Conservation (phyloP, 192 early-diverging fungal genomes). For the Gonapodya sp. region DNA sequence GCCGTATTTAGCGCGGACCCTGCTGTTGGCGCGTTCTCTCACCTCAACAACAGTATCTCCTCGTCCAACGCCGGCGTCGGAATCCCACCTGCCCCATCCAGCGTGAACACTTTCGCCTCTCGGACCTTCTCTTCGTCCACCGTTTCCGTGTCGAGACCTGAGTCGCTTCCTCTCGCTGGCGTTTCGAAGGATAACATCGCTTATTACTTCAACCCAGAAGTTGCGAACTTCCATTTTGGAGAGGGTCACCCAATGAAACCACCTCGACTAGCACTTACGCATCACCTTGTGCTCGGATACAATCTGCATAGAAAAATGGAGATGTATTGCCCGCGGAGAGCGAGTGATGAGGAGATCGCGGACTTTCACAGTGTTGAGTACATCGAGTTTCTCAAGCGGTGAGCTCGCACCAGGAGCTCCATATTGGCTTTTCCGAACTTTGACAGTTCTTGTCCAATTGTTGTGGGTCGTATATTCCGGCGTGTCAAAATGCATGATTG, state of each 20-base stretch:
- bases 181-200: slow-evolving; percentile 25
- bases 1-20: not conserved
- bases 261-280: slow-evolving; percentile 83
- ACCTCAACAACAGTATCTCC: not conserved
- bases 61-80: not conserved
- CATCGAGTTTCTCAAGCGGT: slow-evolving; percentile 68
- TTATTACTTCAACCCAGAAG: slow-evolving; percentile 47
- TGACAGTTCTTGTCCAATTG: no score
- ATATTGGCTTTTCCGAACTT: no score
- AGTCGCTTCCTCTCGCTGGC: not conserved
- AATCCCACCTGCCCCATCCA: not conserved
- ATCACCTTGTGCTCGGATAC: slow-evolving; percentile 86
- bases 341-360: slow-evolving; percentile 80
- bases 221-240: slow-evolving; percentile 81
- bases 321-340: slow-evolving; percentile 60
- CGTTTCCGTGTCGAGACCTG: not conserved
- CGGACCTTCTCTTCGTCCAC: not conserved
- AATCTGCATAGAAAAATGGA: slow-evolving; percentile 88
- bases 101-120: not conserved
- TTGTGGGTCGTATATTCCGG: no score
- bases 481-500: no score
- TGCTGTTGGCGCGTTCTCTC: not conserved
- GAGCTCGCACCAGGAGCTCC: no score
- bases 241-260: slow-evolving; percentile 97
- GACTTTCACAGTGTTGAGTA: slow-evolving; percentile 91